These are phyloP conservation scores for Fomes fomentarius DNA, from an alignment of 1,284 basidiomycete genomes.

Conservation along the genomic window DNA sequence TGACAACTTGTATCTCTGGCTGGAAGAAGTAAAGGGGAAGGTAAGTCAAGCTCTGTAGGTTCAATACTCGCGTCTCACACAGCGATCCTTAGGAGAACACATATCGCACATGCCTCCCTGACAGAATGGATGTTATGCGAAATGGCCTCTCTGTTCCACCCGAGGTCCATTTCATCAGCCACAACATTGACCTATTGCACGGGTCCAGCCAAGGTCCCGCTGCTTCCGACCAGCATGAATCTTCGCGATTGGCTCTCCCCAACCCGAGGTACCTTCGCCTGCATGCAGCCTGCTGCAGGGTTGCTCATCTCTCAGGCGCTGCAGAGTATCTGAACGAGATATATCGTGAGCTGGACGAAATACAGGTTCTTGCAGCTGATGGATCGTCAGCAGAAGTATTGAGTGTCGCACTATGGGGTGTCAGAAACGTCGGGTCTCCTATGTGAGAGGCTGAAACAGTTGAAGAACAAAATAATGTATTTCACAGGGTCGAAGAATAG, in stretches of 20 bases:
- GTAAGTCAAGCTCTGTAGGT: not conserved
- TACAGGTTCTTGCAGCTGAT: not conserved
- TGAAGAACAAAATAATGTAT: no score
- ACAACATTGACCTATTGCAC: no score
- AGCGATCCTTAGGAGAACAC: not conserved
- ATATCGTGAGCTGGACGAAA: not conserved
- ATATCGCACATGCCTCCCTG: not conserved
- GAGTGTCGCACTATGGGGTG: no score
- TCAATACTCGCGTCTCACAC: not conserved
- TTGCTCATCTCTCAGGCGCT: not conserved
- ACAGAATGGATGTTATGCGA: no score
- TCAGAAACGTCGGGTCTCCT: no score
- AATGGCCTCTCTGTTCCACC: no score
- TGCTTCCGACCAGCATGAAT: no score
- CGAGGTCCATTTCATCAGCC: not conserved
- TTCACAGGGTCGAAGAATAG: no score
- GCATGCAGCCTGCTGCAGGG: not conserved
- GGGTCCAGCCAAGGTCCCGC: no score
- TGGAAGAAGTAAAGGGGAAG: not conserved
- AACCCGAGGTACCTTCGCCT: not conserved
- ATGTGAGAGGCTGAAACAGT: no score
- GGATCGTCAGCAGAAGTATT: not conserved
- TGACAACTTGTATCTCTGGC: not conserved
- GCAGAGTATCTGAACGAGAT: not conserved
- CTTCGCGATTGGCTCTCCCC: not conserved